These are phyloP conservation scores for Choricystis sp. DNA, from an alignment of 139 green algal species.

Conservation along the genomic window DNA sequence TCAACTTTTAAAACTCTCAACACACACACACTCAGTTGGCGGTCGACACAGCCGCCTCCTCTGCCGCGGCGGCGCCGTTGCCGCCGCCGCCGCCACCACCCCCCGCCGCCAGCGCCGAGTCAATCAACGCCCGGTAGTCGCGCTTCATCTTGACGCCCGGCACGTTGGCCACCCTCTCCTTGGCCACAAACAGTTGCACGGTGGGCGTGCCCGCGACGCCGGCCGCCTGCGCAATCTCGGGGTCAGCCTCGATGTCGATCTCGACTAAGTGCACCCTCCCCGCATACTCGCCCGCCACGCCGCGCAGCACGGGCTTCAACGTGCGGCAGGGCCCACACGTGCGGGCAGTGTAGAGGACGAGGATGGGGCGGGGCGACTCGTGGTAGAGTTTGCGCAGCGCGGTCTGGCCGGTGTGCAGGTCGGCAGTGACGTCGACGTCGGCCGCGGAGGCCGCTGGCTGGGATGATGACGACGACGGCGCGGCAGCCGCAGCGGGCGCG, in stretches of 20 bases:
- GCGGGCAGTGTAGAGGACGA: slow-evolving; percentile 81
- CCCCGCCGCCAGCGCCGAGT: no score
- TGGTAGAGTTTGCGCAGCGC: slow-evolving; percentile 96
- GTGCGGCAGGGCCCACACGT: slow-evolving; percentile 65
- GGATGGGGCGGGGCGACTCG: slow-evolving; percentile 57
- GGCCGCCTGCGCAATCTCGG: slow-evolving; percentile 76
- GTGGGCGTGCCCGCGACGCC: slow-evolving; percentile 83
- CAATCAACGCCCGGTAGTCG: slow-evolving; percentile 64
- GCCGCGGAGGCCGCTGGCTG: not conserved
- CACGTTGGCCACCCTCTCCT: slow-evolving; percentile 56
- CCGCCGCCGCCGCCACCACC: no score
- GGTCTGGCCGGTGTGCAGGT: slow-evolving; percentile 77
- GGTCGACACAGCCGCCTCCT: no score
- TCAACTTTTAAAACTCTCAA: no score
- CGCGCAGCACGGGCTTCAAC: slow-evolving; percentile 90
- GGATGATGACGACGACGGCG: slow-evolving; percentile 1
- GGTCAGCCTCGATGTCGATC: slow-evolving; percentile 85
- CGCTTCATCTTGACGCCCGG: slow-evolving; percentile 86
- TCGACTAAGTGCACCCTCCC: slow-evolving; percentile 69
- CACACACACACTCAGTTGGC: no score
- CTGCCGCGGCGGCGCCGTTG: no score
- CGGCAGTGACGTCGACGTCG: slow-evolving; percentile 30
- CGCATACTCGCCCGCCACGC: slow-evolving; percentile 62
- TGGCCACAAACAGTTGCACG: slow-evolving; percentile 77
- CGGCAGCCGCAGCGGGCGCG: not conserved